Conservation (phyloP, 306 rosid species). For the Inga laurina region DNA sequence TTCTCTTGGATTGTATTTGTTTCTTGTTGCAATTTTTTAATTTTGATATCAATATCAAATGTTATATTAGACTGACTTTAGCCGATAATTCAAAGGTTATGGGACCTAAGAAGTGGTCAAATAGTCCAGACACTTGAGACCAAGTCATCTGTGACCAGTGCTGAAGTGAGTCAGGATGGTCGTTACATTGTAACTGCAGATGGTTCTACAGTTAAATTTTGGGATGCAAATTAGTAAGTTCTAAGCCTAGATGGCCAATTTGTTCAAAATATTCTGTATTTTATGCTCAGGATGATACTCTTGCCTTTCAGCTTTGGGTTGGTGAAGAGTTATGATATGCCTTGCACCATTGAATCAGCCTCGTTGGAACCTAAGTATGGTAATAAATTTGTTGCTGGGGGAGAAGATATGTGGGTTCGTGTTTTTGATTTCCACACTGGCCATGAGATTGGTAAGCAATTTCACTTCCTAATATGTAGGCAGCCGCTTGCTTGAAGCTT, state of each 20-base stretch:
- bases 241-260: not conserved
- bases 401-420: conserved; percentile 99
- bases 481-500: not conserved
- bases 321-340: conserved; percentile 95
- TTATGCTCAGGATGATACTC: conserved; percentile 30
- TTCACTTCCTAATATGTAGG: not conserved
- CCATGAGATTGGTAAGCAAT: conserved; percentile 75
- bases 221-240: conserved; percentile 98
- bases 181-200: conserved; percentile 96
- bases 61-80: conserved; percentile 26
- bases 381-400: conserved; percentile 93
- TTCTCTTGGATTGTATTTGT: not conserved
- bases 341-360: conserved; percentile 90
- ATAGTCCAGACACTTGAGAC: conserved; percentile 94
- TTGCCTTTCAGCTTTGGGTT: conserved; percentile 73
- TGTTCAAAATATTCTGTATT: conserved; percentile 5
- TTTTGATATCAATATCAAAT: conserved; percentile 1
- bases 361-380: conserved; percentile 95
- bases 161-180: conserved; percentile 99
- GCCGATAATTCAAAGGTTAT: conserved; percentile 60
- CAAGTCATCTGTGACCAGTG: conserved; percentile 90
- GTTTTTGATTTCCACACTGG: conserved; percentile 93
- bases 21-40: conserved; percentile 6
- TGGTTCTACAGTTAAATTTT: conserved; percentile 92
- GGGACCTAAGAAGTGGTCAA: conserved; percentile 95